phyloP scores from a whole-genome alignment of 768 basidiomycete genomes.

The Collybia mongolica region DNA sequence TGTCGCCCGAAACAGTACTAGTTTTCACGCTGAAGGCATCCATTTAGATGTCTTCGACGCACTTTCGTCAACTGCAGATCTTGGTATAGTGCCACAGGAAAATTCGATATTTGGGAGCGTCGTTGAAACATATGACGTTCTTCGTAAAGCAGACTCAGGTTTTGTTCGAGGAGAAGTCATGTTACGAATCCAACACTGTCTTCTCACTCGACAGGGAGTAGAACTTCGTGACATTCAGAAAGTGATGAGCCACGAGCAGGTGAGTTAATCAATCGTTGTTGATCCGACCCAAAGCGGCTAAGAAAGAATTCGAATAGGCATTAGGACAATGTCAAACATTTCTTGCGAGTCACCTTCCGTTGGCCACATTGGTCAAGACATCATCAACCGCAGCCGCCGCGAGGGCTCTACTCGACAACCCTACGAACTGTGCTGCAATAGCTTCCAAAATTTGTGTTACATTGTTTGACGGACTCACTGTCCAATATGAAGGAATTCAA shows the following conservation, averaged over 20 bases:
- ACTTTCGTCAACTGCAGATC: constrained; percentile 40
- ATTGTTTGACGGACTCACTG: constrained; percentile 59
- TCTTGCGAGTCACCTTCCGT: constrained; percentile 50
- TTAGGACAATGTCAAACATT: constrained; percentile 77
- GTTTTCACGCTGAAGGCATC: background rate
- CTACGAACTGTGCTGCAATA: constrained; percentile 63
- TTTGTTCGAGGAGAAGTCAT: constrained; percentile 62
- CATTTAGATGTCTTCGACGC: constrained; percentile 56
- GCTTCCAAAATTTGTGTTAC: constrained; percentile 65
- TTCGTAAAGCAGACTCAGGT: constrained; percentile 45
- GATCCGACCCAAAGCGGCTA: background rate
- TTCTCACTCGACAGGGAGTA: constrained; percentile 62
- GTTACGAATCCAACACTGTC: constrained; percentile 65
- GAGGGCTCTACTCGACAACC: constrained; percentile 38
- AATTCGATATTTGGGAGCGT: constrained; percentile 77
- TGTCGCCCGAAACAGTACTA: background rate
- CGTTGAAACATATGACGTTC: constrained; percentile 67
- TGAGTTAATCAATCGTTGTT: constrained; percentile 21
- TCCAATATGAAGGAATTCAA: constrained; percentile 65
- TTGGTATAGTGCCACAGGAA: constrained; percentile 78
- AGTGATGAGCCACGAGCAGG: constrained; percentile 82
- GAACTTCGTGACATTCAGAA: constrained; percentile 50
- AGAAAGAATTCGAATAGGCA: constrained; percentile 36
- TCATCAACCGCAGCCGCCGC: constrained; percentile 77
- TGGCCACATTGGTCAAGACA: constrained; percentile 51